Evolutionary conservation across 805 yeast species (phyloP), one percentile per base, ranked within the genome.

Genomic region (Starmerella stigmatis): DNA sequence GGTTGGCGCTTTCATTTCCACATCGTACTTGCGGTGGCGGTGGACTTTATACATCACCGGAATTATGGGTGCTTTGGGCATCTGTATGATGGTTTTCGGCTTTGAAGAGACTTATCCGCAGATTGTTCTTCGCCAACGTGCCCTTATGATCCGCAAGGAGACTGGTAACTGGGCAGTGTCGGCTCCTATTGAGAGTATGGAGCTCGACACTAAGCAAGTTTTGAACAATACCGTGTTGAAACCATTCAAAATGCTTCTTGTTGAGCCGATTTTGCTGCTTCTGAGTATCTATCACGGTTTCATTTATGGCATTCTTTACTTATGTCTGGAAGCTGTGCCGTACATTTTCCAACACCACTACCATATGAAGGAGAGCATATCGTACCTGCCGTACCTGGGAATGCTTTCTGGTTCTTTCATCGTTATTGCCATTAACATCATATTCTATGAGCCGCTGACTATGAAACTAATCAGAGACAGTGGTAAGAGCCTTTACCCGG

Each of bases 151-250:
- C 56, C 75, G 96, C 66, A 72, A 74, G 57, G 80, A 79, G 60
- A 82, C 95, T 5, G 88, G 92, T 37, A 82, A 86, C 61, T 70
- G 71, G 49, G 81, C 81, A 57, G 83, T 84, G 51, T 85, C 86
- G 85, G 84, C 96, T 19, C 94, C 84, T 64, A 94, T 84, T 61
- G 96, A 88, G 56, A 75, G 71, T 49, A 72, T 73, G 45, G 71
- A 73, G 49, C 62, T 81, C 5, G 67, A 75, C 17, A 32, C 80
- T 37, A 69, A 64, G 48, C 86, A 79, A 41, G 73, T 85, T 50
- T 71, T 71, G 27, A 74, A 72, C 55, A 78, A 78, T 56, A 79
- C 79, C 51, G 59, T 83, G 28, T 58, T 78, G 5, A 73, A 92
- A 61, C 94, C 94, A 1, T 45, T 85, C 32, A 60, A 57, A 10